These are phyloP conservation scores for Fraxinus latifolia DNA, from an alignment of 305 asterid genomes.

Conservation along the genomic window DNA sequence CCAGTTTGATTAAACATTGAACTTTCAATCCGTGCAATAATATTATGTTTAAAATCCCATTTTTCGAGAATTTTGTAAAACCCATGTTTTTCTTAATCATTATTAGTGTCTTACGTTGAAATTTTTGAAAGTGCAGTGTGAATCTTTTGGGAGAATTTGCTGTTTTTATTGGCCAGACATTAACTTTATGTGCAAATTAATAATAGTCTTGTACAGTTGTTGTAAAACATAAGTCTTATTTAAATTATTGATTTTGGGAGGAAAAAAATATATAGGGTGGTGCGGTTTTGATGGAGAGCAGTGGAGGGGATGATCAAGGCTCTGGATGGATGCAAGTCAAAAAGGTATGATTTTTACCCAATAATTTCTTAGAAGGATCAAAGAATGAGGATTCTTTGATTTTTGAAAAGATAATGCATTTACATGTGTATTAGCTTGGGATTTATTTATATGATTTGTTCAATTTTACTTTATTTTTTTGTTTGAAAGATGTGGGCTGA, in stretches of 20 bases:
- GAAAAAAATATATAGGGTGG: neutral
- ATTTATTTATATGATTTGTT: neutral
- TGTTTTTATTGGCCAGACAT: constrained; percentile 19
- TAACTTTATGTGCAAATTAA: constrained; percentile 11
- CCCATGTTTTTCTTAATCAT: constrained; percentile 23
- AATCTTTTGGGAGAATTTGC: constrained; percentile 16
- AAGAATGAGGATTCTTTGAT: constrained; percentile 3
- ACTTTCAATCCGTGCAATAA: neutral
- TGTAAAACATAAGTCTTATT: neutral
- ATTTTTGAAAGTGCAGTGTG: neutral
- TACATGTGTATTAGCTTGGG: neutral
- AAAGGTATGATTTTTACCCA: constrained; percentile 54
- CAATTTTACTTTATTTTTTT: neutral
- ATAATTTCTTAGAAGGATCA: constrained; percentile 20
- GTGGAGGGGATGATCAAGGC: constrained; percentile 73
- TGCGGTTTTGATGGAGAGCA: constrained; percentile 51
- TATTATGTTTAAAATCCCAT: constrained; percentile 1
- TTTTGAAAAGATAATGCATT: neutral
- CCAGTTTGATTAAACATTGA: neutral
- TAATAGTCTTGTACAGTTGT: constrained; percentile 19
- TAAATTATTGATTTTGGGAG: constrained; percentile 29
- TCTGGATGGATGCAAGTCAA: constrained; percentile 99
- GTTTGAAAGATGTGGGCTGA: neutral
- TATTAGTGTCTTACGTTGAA: neutral
- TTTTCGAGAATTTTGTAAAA: constrained; percentile 5